phyloP scores from a whole-genome alignment of 305 asterid genomes.

The Fraxinus angustifolia region DNA sequence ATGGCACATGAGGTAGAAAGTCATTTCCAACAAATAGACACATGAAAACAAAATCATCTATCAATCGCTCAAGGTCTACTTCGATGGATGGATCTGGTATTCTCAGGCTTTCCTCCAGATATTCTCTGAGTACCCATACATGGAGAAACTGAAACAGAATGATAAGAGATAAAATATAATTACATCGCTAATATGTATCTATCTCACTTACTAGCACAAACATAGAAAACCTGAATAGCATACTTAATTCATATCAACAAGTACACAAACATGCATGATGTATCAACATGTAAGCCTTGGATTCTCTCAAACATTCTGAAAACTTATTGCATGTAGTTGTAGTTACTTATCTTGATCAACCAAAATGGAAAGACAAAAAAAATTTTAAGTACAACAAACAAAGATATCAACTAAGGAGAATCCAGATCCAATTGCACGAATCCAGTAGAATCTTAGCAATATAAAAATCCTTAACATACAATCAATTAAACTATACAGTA shows the following conservation, averaged over 20 bases:
- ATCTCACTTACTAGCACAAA: background rate
- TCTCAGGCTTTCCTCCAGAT: constrained; percentile 39
- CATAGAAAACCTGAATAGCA: constrained; percentile 1
- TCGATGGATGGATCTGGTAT: constrained; percentile 37
- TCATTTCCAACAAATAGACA: constrained; percentile 62
- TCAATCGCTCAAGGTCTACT: constrained; percentile 43
- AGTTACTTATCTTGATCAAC: background rate
- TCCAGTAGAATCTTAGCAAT: constrained; percentile 8
- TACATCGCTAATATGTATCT: background rate
- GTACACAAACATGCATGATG: background rate
- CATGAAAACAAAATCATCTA: constrained; percentile 62
- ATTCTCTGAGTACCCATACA: constrained; percentile 57
- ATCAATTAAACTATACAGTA: background rate
- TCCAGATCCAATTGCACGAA: background rate
- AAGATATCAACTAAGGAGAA: background rate
- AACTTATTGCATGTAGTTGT: background rate
- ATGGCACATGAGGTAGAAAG: constrained; percentile 57
- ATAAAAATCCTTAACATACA: background rate
- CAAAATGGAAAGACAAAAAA: background rate
- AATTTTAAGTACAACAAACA: background rate
- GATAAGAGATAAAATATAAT: background rate
- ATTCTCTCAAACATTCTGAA: background rate
- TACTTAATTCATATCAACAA: background rate
- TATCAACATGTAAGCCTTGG: background rate
- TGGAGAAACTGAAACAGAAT: constrained; percentile 40